Evolutionary conservation across 176 grass and related monocot genomes (phyloP).

Genomic region (Zea mays): Zm-B73-REFERENCE-NAM-5.0 NC_050098.1:9475001-9475500

Average conservation of each 20-base stretch:
- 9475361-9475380: constrained; percentile 80
- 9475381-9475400: constrained; percentile 39
- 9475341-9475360: constrained; percentile 85
- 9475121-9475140: constrained; percentile 81
- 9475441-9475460: not conserved
- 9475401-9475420: not conserved
- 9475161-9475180: constrained; percentile 98
- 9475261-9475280: not conserved
- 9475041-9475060: too few species aligned
- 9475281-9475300: not conserved
- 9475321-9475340: constrained; percentile 95
- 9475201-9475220: constrained; percentile 70
- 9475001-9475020: too few species aligned
- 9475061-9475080: too few species aligned
- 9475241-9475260: not conserved
- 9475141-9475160: constrained; percentile 97
- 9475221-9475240: constrained; percentile 61
- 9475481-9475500: too few species aligned
- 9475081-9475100: constrained; percentile 73
- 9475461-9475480: not conserved
- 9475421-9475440: not conserved
- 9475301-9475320: constrained; percentile 84
- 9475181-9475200: constrained; percentile 95
- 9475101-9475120: constrained; percentile 56
- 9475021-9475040: too few species aligned